These are phyloP conservation scores for Dendrobium nobile DNA, from an alignment of 106 monocot species.

Conservation along the genomic window DNA sequence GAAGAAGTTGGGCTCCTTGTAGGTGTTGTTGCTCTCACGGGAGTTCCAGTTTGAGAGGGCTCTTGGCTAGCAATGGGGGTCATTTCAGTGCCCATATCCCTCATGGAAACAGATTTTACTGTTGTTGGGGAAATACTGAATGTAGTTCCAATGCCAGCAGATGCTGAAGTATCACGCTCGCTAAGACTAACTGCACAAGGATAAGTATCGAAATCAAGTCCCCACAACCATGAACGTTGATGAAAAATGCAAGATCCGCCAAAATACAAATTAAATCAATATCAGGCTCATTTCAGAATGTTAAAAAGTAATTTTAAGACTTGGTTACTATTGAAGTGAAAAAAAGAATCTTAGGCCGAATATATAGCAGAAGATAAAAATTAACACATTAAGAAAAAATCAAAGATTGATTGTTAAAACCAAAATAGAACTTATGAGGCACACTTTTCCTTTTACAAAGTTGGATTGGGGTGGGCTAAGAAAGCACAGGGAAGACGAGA, in stretches of 20 bases:
- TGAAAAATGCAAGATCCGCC: slow-evolving; percentile 1
- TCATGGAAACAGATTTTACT: slow-evolving; percentile 71
- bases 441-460: background rate
- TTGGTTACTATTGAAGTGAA: background rate
- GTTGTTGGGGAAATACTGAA: slow-evolving; percentile 32
- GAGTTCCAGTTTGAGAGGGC: slow-evolving; percentile 80
- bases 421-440: background rate
- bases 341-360: background rate
- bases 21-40: slow-evolving; percentile 45
- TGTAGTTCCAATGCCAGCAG: slow-evolving; percentile 25
- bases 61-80: slow-evolving; percentile 91
- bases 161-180: slow-evolving; percentile 32
- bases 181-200: slow-evolving; percentile 42
- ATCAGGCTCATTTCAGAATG: background rate
- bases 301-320: background rate
- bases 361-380: background rate
- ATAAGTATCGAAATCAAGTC: background rate
- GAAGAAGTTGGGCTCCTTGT: slow-evolving; percentile 55
- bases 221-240: background rate
- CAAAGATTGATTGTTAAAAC: background rate
- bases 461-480: no score
- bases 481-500: background rate
- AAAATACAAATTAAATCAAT: background rate
- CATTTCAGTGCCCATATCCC: slow-evolving; percentile 96
- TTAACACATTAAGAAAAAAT: background rate